Conservation (phyloP, 1,139 yeast species). For the Petasospora fabianii region DNA sequence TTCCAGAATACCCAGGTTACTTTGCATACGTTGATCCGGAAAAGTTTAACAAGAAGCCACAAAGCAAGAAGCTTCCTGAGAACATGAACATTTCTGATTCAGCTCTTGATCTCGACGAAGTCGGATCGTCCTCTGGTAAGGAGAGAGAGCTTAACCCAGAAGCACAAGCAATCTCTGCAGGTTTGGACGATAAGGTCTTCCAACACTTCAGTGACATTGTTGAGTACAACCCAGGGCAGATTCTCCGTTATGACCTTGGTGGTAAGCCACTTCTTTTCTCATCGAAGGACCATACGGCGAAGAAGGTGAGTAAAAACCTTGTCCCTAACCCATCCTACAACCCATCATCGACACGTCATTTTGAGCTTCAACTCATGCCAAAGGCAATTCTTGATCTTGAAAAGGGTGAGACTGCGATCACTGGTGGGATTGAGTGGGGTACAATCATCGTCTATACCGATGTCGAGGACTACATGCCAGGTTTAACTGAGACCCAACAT, state of each 20-base stretch:
- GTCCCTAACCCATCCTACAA: slow-evolving; percentile 54
- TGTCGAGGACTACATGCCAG: slow-evolving; percentile 63
- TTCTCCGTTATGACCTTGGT: slow-evolving; percentile 73
- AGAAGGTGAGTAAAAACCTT: slow-evolving; percentile 28
- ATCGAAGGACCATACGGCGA: slow-evolving; percentile 41
- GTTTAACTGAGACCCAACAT: slow-evolving; percentile 51
- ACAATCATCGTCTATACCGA: slow-evolving; percentile 85
- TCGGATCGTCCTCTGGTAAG: slow-evolving; percentile 21
- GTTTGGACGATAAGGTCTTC: slow-evolving; percentile 63
- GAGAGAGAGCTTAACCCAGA: slow-evolving; percentile 28
- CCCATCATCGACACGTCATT: slow-evolving; percentile 60
- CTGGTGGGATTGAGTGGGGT: slow-evolving; percentile 97
- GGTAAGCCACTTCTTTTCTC: slow-evolving; percentile 75
- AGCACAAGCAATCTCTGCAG: slow-evolving; percentile 41
- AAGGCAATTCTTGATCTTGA: slow-evolving; percentile 84
- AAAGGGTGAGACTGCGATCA: slow-evolving; percentile 37
- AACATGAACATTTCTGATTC: slow-evolving; percentile 37
- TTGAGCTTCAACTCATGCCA: slow-evolving; percentile 94
- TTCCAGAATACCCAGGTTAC: slow-evolving; percentile 59
- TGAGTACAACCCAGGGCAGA: slow-evolving; percentile 80
- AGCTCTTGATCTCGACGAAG: slow-evolving; percentile 36
- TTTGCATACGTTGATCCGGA: slow-evolving; percentile 70
- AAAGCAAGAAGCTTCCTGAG: slow-evolving; percentile 36
- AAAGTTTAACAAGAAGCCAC: slow-evolving; percentile 39
- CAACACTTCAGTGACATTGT: slow-evolving; percentile 72